Evolutionary conservation across 768 basidiomycete species (phyloP), one percentile per base, ranked within the genome.

Genomic region (Boletus sp.): DNA sequence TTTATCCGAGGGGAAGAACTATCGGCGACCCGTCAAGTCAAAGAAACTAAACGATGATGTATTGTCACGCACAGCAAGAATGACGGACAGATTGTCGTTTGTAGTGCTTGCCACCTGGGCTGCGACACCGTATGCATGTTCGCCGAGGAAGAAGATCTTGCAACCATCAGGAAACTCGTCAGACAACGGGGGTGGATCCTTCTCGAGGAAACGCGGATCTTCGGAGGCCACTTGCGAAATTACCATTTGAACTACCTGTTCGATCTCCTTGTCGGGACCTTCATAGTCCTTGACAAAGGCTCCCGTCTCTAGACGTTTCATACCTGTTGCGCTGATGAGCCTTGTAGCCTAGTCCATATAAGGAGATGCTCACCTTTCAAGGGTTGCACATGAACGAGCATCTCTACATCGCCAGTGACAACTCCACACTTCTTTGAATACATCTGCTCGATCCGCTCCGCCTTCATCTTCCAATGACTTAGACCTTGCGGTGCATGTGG

Each of bases 271-370:
- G 17, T 93, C 86, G 0, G 76, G 69, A 0, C 76, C 86, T 63
- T 97, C 94, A 67, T 96, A 98, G 64, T 98, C 95, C 72, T 98
- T 99, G 53, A 97, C 84, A 57, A 98, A 82, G 5, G 96, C 91
- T 8, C 97, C 97, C 6, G 82, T 81, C 59, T 97, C 94, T 32
- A 94, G 71, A 12, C 92, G 86, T 69, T 89, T 94, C 65, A 99
- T 73, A n/a, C 96, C 94, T 94, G 58, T 40, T 37, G 32, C 53
- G 9, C 46, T 14, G 5, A 20, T 67, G 40, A 42, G 35, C 15
- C 24, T 17, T 18, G 17, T 37, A 35, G 15, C 15, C 39, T 24
- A 24, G 28, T 4, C 7, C 37, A 14, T 17, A 28, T 17, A 33
- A 32, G 12, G 37, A 54, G 11, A 37, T 9, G 64, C 76, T 52